Conservation (phyloP, 345 rosid species). For the Citrus reticulata region DNA sequence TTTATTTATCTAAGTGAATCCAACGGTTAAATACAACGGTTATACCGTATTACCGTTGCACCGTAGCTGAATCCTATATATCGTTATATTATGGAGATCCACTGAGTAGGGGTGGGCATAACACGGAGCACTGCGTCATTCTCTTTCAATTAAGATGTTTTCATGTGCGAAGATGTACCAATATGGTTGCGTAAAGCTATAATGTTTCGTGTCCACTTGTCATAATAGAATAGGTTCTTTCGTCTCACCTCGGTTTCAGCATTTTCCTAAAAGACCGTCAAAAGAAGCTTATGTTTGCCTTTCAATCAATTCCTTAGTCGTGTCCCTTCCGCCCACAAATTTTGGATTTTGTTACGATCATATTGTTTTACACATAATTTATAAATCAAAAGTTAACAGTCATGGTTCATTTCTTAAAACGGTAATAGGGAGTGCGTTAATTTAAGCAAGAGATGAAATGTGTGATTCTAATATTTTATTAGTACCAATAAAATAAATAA, state of each 20-base stretch:
- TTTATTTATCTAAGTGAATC: accelerated
- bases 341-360: not conserved
- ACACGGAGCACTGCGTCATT: not conserved
- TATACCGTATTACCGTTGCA: too few relatives aligned
- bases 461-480: too few relatives aligned
- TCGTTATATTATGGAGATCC: too few relatives aligned
- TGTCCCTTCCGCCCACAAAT: not conserved
- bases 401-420: not conserved
- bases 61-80: accelerated
- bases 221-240: not conserved
- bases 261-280: not conserved
- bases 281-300: not conserved
- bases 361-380: not conserved
- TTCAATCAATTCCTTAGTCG: not conserved
- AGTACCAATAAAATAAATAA: not conserved
- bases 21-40: accelerated
- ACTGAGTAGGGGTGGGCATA: too few relatives aligned
- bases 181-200: not conserved
- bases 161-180: not conserved
- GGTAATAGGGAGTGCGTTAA: not conserved
- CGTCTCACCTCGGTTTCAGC: not conserved
- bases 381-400: too few relatives aligned
- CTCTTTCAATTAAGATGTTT: not conserved
- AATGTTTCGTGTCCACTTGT: not conserved
- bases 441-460: too few relatives aligned